phyloP scores from a whole-genome alignment of 352 stramenopile genomes.

The Halophytophthora polymorphica region DNA sequence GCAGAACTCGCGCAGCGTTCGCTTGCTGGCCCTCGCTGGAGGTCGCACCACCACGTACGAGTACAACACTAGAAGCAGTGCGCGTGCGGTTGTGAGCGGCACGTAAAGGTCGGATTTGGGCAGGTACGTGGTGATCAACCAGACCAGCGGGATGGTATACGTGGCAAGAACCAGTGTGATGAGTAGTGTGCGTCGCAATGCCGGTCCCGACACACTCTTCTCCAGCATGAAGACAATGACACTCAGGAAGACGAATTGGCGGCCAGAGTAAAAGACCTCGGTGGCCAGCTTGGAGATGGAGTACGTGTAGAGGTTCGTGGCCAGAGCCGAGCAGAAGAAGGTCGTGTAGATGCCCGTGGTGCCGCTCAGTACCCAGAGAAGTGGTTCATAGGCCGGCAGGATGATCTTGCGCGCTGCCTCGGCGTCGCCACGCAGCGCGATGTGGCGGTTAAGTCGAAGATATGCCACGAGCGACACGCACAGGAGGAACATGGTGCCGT shows the following conservation, averaged over 20 bases:
- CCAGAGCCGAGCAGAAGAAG: constrained; percentile 42
- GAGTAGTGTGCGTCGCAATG: constrained; percentile 37
- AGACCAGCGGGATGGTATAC: constrained; percentile 47
- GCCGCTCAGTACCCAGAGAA: constrained; percentile 43
- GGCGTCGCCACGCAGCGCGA: constrained; percentile 39
- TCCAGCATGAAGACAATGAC: constrained; percentile 68
- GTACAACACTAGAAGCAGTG: constrained; percentile 39
- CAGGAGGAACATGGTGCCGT: constrained; percentile 57
- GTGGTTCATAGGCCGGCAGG: constrained; percentile 53
- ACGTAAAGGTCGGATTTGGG: constrained; percentile 33
- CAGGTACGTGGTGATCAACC: constrained; percentile 32
- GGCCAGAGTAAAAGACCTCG: constrained; percentile 56
- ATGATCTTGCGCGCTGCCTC: constrained; percentile 55
- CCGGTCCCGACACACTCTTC: constrained; percentile 47
- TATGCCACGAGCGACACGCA: constrained; percentile 45
- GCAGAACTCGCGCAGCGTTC: constrained; percentile 50
- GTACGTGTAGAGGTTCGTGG: constrained; percentile 43
- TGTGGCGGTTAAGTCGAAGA: constrained; percentile 42
- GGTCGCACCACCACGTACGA: constrained; percentile 50
- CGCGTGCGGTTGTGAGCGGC: constrained; percentile 31
- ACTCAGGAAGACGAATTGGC: constrained; percentile 59
- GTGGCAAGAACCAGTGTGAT: constrained; percentile 44
- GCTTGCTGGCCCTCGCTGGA: constrained; percentile 42
- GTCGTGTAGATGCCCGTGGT: constrained; percentile 44
- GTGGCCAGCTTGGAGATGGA: constrained; percentile 50